Base-by-base conservation (phyloP, 768 basidiomycete species). In the Mycena maculata region DNA sequence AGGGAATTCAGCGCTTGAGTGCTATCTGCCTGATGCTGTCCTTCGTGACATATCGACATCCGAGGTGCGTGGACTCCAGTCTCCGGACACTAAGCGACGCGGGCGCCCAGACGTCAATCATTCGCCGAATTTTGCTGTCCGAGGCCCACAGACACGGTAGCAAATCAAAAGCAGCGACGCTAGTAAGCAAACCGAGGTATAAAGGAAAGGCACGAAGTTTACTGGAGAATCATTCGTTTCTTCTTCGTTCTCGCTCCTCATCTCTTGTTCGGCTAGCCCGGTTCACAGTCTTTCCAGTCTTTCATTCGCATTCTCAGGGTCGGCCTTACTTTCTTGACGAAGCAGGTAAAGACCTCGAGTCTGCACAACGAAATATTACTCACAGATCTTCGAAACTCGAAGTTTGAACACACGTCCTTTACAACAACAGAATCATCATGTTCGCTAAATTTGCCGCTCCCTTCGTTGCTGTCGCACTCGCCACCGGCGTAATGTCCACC, bases 231-330 rank as follows among this genome's bases (percentile, higher is more conserved):
- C 45, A 44, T 61, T 67, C 57, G 68, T 65, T 70, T 50, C 61
- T 72, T 69, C 72, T 74, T 77, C 73, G 68, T 78, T 77, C 75
- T 66, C 71, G 60, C 72, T 70, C 66, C 72, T 74, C 71, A 65
- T 53, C 68, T 65, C 75, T 75, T 74, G 78, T 79, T 78, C 80
- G 76, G 80, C 79, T 77, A 65, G 79, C 80, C 80, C 76, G 69
- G 67, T 72, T 71, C 67, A 67, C 68, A 68, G 71, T 74, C 74
- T 76, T 73, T 62, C 68, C 63, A 69, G 57, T 38, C 52, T 60
- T 73, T 67, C 60, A 60, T 73, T 67, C 28, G 47, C 54, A 63
- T 60, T 57, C 66, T 68, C 49, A 22, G 45, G 59, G 59, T 65
- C 25, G 74, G 70, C 73, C 71, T 77, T 76, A 75, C 71, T 70